phyloP scores from a whole-genome alignment of 164 flowering plant genomes.

The Houttuynia cordata region DNA sequence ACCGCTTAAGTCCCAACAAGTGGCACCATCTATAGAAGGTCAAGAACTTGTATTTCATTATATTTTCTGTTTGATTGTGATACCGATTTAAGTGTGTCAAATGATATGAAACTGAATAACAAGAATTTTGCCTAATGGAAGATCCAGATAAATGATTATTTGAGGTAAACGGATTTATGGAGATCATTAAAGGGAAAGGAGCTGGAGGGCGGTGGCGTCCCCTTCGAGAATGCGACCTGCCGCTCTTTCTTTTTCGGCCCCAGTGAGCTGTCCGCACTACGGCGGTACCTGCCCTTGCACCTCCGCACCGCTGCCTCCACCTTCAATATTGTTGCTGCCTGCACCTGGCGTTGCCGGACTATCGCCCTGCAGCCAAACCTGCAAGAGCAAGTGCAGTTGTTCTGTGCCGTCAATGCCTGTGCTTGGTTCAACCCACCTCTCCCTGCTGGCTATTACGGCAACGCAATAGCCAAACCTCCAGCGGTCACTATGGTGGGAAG shows the following conservation, averaged over 20 bases:
- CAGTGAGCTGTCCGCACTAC: constrained; percentile 15
- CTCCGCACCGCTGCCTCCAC: constrained; percentile 12
- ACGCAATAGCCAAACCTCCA: constrained; percentile 24
- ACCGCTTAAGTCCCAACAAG: too few species aligned
- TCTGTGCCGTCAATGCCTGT: constrained; percentile 25
- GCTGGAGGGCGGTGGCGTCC: too few species aligned
- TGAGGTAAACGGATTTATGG: too few species aligned
- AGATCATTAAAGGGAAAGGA: too few species aligned
- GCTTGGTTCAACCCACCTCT: constrained; percentile 12
- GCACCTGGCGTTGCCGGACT: constrained; percentile 33
- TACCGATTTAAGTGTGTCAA: too few species aligned
- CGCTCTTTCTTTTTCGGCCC: constrained; percentile 31
- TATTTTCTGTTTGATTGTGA: too few species aligned
- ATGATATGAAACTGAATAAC: too few species aligned
- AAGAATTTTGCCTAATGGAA: too few species aligned
- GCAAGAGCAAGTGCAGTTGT: constrained; percentile 26
- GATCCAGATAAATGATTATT: too few species aligned
- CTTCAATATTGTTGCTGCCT: constrained; percentile 29
- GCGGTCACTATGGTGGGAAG: constrained; percentile 22
- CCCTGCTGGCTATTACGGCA: constrained; percentile 45
- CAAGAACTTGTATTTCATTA: too few species aligned
- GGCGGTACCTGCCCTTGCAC: constrained; percentile 8
- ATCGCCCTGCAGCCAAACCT: constrained; percentile 20
- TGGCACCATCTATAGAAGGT: too few species aligned
- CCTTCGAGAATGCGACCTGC: constrained; percentile 16